phyloP scores from a whole-genome alignment of 2,329 filamentous ascomycete species.

The Lizonia empirigonia region DNA sequence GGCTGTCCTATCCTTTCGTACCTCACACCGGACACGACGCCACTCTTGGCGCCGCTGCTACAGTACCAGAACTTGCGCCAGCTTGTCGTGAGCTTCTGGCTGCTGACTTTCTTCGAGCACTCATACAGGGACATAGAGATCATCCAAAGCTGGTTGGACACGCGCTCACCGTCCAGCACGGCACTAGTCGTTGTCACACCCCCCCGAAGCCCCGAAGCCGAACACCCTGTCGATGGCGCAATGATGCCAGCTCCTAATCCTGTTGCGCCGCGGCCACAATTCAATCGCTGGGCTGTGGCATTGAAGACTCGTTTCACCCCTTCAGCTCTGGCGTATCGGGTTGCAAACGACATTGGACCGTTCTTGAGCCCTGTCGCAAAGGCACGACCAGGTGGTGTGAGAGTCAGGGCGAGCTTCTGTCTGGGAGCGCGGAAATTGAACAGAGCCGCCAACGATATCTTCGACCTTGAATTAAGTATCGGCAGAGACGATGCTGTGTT shows the following conservation, averaged over 20 bases:
- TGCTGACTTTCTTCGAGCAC: slow-evolving; percentile 50
- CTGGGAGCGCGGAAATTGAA: slow-evolving; percentile 42
- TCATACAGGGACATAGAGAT: slow-evolving; percentile 50
- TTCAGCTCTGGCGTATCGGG: slow-evolving; percentile 48
- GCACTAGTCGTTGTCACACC: slow-evolving; percentile 47
- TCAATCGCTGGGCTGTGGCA: slow-evolving; percentile 51
- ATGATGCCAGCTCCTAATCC: slow-evolving; percentile 32
- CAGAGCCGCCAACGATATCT: slow-evolving; percentile 47
- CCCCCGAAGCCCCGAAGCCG: slow-evolving; percentile 28
- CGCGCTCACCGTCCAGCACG: slow-evolving; percentile 46
- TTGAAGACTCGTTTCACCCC: slow-evolving; percentile 50
- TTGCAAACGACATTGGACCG: slow-evolving; percentile 49
- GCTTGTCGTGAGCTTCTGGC: slow-evolving; percentile 52
- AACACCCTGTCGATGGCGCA: slow-evolving; percentile 34
- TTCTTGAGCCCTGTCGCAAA: slow-evolving; percentile 51
- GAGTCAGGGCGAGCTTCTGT: slow-evolving; percentile 54
- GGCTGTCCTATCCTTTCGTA: slow-evolving; percentile 50
- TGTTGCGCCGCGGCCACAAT: slow-evolving; percentile 27
- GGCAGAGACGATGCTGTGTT: slow-evolving; percentile 49
- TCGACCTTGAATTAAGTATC: slow-evolving; percentile 54
- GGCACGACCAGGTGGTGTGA: slow-evolving; percentile 47
- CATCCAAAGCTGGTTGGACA: slow-evolving; percentile 53
- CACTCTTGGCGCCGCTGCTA: slow-evolving; percentile 48
- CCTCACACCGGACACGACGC: slow-evolving; percentile 46
- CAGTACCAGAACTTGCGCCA: slow-evolving; percentile 51